phyloP scores from a whole-genome alignment of 2,329 filamentous ascomycete species.

The Pezicula radicicola region DNA sequence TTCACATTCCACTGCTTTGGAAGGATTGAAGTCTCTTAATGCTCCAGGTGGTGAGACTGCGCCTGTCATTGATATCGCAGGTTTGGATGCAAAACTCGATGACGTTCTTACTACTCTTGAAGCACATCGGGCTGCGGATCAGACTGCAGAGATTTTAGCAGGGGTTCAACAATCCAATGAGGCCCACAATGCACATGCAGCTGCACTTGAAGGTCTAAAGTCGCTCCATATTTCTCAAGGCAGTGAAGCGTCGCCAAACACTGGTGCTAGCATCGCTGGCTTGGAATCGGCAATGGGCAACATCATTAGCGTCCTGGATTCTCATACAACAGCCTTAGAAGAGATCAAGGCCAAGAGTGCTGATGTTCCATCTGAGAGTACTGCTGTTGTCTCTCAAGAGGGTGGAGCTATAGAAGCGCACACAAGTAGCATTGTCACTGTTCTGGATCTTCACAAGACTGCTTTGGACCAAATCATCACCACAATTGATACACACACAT shows the following conservation, averaged over 20 bases:
- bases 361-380: slow-evolving; percentile 3
- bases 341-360: slow-evolving; percentile 10
- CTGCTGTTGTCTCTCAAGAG: background rate
- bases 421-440: slow-evolving; percentile 8
- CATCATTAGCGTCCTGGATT: slow-evolving; percentile 9
- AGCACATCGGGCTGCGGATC: slow-evolving; percentile 12
- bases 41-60: background rate
- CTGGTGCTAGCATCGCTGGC: background rate
- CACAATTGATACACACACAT: slow-evolving; percentile 18
- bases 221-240: background rate
- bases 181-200: slow-evolving; percentile 18
- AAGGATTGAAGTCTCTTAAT: slow-evolving; percentile 9
- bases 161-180: slow-evolving; percentile 24
- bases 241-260: background rate
- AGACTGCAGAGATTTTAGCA: slow-evolving; percentile 20
- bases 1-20: slow-evolving; percentile 16
- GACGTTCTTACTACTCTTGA: slow-evolving; percentile 18
- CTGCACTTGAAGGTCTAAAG: slow-evolving; percentile 13
- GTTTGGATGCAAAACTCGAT: slow-evolving; percentile 2
- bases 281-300: slow-evolving; percentile 5
- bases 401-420: slow-evolving; percentile 3
- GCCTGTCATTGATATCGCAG: background rate
- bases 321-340: slow-evolving; percentile 11
- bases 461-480: slow-evolving; percentile 11
- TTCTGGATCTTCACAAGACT: background rate